Conservation (phyloP, 2,329 filamentous ascomycete species). For the Karstenula rhodostoma region DNA sequence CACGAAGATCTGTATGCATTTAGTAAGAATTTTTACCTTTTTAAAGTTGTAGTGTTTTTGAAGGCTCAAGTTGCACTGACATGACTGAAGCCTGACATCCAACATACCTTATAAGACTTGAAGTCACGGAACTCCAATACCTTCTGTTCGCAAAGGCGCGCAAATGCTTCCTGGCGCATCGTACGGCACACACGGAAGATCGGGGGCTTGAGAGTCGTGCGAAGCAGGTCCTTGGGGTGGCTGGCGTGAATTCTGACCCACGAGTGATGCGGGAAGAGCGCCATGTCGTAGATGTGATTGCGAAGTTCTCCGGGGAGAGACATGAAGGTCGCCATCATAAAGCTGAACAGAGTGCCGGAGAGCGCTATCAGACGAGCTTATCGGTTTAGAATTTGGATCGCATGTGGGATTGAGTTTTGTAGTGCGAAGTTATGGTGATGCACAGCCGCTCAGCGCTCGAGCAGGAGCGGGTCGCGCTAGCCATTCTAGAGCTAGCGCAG, state of each 20-base stretch:
- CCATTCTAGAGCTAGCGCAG: neutral
- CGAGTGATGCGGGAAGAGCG: constrained; percentile 20
- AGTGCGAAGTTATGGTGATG: neutral
- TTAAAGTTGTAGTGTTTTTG: no score
- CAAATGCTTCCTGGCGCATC: constrained; percentile 32
- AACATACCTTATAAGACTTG: neutral
- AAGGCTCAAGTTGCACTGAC: no score
- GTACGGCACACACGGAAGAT: constrained; percentile 32
- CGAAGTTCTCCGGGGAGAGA: constrained; percentile 35
- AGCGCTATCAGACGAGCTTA: neutral
- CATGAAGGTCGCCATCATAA: constrained; percentile 18
- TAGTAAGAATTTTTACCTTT: constrained; percentile 13
- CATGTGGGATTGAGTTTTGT: no score
- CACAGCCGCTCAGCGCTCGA: neutral
- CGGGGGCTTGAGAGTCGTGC: constrained; percentile 18
- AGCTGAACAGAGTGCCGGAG: neutral
- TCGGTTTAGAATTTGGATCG: neutral
- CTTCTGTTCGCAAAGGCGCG: constrained; percentile 28
- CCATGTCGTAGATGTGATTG: constrained; percentile 29
- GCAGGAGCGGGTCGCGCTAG: neutral
- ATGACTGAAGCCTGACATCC: no score
- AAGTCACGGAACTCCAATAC: constrained; percentile 15
- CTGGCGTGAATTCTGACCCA: constrained; percentile 15
- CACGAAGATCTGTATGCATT: constrained; percentile 19
- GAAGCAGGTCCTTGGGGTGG: constrained; percentile 19